Conservation (phyloP, 177 flowering plant species). For the Vitis hybrid region DNA sequence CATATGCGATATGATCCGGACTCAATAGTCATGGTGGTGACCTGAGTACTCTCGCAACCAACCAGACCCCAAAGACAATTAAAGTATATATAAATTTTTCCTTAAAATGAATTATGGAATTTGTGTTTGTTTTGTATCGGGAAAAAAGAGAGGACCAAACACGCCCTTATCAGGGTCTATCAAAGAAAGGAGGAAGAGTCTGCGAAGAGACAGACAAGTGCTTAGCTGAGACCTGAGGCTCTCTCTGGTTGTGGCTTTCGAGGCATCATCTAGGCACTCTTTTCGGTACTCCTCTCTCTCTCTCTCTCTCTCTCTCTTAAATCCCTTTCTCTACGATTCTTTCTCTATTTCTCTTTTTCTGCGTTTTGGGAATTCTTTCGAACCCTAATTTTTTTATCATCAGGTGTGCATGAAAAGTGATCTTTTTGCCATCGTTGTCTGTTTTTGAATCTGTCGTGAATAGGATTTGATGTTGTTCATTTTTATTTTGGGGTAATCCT, state of each 20-base stretch:
- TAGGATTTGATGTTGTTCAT: too few species aligned
- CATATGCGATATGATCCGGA: too few species aligned
- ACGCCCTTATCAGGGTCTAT: constrained; percentile 28
- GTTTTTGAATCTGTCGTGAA: too few species aligned
- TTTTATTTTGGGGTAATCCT: too few species aligned
- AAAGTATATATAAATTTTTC: too few species aligned
- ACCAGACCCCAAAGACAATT: too few species aligned
- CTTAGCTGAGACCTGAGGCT: neutral
- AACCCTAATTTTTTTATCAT: too few species aligned
- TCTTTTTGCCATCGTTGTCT: too few species aligned
- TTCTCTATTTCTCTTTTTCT: neutral
- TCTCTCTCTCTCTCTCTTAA: constrained; percentile 1
- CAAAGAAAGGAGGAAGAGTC: neutral
- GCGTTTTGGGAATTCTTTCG: too few species aligned
- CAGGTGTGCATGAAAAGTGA: too few species aligned
- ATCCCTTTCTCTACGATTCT: neutral
- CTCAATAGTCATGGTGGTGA: too few species aligned
- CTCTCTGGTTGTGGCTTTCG: constrained; percentile 17
- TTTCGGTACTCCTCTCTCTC: constrained; percentile 20
- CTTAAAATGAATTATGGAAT: neutral
- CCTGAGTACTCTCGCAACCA: too few species aligned
- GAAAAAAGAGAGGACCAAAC: constrained; percentile 29
- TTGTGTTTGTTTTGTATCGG: constrained; percentile 19
- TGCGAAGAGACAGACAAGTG: neutral
- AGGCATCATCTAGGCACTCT: constrained; percentile 24